Evolutionary conservation across 1,139 yeast species (phyloP), one percentile per base, ranked within the genome.

Genomic region (Debaryomyces sp.): DNA sequence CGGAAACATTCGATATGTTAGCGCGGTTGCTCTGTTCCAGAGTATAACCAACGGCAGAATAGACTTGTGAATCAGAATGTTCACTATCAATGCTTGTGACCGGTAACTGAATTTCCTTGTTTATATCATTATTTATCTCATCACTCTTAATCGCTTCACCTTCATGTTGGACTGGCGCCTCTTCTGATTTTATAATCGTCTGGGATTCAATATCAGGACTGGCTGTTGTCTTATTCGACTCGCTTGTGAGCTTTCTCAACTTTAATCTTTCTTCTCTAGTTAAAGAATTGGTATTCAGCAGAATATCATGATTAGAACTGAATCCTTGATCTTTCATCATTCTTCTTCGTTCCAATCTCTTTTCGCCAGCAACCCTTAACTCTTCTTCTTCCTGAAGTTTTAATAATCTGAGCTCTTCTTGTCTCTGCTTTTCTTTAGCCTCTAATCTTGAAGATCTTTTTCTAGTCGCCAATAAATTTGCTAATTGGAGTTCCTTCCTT

Each of bases 401-500:
- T 59, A 61, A 63, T 40, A 70, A 63, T 45, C 72, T 63, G 2
- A 54, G 46, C 45, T 78, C 81, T 46, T 73, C 75, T 43, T 64
- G 69, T 44, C 64, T 67, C 45, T 74, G 76, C 50, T 71, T 73
- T 53, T 78, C 82, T 56, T 73, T 78, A n/a, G 81, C 78, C 57
- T 76, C 80, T 35, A 78, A 60, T 59, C 83, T 66, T 6, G 80
- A 72, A 4, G 81, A 76, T 51, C 80, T 68, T 56, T 78, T 78
- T 52, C 82, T 64, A 12, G 82, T 75, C 10, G 79, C 78, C 53
- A 80, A 68, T 45, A 80, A 63, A 39, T 73, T 75, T 27, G 72
- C 70, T 64, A 80, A 62, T 56, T 77, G 82, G 43, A 71, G 69
- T 52, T 79, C 85, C 55, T 73, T 78, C 53, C 69, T 67, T 56